Percentiles rank a stretch among this genome's conserved stretches.
Evolutionary conservation across 495 filamentous ascomycete species (phyloP).

Genomic region (Penicillium goetzii): DNA sequence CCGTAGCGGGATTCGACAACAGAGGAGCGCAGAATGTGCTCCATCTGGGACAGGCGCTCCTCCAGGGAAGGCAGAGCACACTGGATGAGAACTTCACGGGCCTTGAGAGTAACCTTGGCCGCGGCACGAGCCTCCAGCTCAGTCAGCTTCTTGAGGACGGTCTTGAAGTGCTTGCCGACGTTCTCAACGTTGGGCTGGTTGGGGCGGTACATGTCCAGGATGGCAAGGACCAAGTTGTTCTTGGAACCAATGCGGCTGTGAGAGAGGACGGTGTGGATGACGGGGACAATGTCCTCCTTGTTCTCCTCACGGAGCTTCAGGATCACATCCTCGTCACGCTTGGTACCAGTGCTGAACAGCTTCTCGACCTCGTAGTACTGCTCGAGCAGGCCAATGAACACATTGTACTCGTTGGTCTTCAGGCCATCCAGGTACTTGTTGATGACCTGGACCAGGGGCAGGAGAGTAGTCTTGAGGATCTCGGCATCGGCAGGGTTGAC

Average conservation of each 20-base stretch:
- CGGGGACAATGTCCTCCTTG: constrained; percentile 83
- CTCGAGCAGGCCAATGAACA: constrained; percentile 76
- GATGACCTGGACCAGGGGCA: constrained; percentile 81
- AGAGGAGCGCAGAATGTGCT: constrained; percentile 95
- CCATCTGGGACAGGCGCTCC: constrained; percentile 94
- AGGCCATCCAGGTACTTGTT: constrained; percentile 83
- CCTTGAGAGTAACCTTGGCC: constrained; percentile 95
- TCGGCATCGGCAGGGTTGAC: constrained; percentile 68
- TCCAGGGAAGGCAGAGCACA: constrained; percentile 94
- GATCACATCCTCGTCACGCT: constrained; percentile 92
- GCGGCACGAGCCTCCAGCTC: constrained; percentile 89
- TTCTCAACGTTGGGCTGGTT: constrained; percentile 91
- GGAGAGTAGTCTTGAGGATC: constrained; percentile 70
- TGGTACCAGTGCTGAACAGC: constrained; percentile 80
- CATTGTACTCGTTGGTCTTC: constrained; percentile 85
- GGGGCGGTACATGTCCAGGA: constrained; percentile 90
- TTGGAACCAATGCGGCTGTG: constrained; percentile 91
- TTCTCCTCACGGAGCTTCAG: constrained; percentile 93
- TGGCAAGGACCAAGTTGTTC: constrained; percentile 91
- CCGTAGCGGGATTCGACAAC: constrained; percentile 97
- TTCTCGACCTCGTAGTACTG: constrained; percentile 82
- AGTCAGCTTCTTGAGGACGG: constrained; percentile 79
- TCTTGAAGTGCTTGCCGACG: constrained; percentile 84
- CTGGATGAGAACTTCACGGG: constrained; percentile 94
- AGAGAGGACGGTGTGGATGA: constrained; percentile 87